Evolutionary conservation across 2,329 filamentous ascomycete genomes (phyloP).

Genomic region (Coniosporium tulheliwenetii): DNA sequence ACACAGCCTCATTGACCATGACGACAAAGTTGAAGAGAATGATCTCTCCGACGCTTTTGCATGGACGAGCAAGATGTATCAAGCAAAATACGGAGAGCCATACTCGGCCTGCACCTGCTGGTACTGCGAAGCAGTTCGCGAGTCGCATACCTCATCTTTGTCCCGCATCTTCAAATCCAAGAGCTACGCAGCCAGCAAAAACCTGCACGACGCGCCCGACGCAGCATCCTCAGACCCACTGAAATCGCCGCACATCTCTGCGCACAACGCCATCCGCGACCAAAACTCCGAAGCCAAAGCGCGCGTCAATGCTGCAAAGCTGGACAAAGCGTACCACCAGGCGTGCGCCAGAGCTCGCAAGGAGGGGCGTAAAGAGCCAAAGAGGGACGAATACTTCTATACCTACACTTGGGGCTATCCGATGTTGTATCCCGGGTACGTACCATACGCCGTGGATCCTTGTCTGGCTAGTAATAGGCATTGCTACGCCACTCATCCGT

Average conservation of each 20-base stretch:
- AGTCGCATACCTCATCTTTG: slow-evolving; percentile 34
- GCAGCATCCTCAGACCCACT: slow-evolving; percentile 32
- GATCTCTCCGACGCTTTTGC: slow-evolving; percentile 50
- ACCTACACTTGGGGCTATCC: too few species aligned
- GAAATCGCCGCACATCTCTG: slow-evolving; percentile 53
- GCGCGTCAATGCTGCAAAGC: slow-evolving; percentile 18
- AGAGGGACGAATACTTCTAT: background rate
- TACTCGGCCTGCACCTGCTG: slow-evolving; percentile 71
- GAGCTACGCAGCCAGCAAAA: slow-evolving; percentile 17
- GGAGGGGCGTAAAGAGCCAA: slow-evolving; percentile 18
- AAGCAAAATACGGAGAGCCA: slow-evolving; percentile 45
- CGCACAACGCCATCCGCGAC: slow-evolving; percentile 49
- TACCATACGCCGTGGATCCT: too few species aligned
- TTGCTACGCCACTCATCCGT: too few species aligned
- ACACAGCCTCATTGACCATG: slow-evolving; percentile 56
- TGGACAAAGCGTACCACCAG: slow-evolving; percentile 41
- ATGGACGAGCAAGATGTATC: slow-evolving; percentile 57
- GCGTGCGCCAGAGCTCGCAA: slow-evolving; percentile 20
- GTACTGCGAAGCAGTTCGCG: slow-evolving; percentile 63
- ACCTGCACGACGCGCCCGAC: slow-evolving; percentile 16
- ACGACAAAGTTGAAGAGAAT: slow-evolving; percentile 65
- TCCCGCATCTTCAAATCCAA: slow-evolving; percentile 30
- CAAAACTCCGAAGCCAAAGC: slow-evolving; percentile 12
- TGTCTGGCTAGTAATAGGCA: too few species aligned
- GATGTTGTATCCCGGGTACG: too few species aligned